Percentiles rank a stretch among this genome's conserved stretches.
Evolutionary conservation across 495 filamentous ascomycete species (phyloP).

Genomic region (Mycothermus thermophilus): DNA sequence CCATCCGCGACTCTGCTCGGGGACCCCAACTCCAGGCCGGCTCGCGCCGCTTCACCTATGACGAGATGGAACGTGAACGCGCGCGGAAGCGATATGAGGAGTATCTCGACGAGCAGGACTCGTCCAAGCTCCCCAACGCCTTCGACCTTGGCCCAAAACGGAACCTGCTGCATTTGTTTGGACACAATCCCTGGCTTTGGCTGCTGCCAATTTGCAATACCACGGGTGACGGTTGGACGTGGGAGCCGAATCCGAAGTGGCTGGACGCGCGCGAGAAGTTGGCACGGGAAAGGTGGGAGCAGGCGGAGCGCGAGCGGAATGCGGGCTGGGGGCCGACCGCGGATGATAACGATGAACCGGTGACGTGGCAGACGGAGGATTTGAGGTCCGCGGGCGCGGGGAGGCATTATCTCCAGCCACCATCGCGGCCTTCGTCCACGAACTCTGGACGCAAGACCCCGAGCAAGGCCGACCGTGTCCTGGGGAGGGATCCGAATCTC

Average conservation of each 20-base stretch:
- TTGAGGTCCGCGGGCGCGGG: constrained; percentile 15
- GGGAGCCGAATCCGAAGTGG: constrained; percentile 71
- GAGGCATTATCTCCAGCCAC: constrained; percentile 17
- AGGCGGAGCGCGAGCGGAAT: constrained; percentile 41
- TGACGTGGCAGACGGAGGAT: constrained; percentile 4
- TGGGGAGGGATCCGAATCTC: constrained; percentile 36
- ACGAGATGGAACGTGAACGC: constrained; percentile 57
- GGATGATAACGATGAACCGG: constrained; percentile 12
- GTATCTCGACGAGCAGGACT: constrained; percentile 80
- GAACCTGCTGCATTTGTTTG: constrained; percentile 79
- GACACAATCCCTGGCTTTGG: constrained; percentile 56
- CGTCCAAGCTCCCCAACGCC: constrained; percentile 73
- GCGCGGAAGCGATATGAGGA: constrained; percentile 62
- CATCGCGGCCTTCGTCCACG: neutral
- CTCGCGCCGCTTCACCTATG: constrained; percentile 43
- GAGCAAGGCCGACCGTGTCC: constrained; percentile 36
- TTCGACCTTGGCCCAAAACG: constrained; percentile 74
- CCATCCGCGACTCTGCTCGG: constrained; percentile 12
- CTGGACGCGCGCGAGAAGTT: constrained; percentile 49
- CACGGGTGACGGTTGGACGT: constrained; percentile 85
- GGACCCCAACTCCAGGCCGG: constrained; percentile 36
- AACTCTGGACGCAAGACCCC: constrained; percentile 15
- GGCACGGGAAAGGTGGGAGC: constrained; percentile 43
- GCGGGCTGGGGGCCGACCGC: constrained; percentile 38
- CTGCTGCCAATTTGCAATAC: constrained; percentile 68